phyloP scores from a whole-genome alignment of 2,329 filamentous ascomycete species.

The Monosporascus sp. region DNA sequence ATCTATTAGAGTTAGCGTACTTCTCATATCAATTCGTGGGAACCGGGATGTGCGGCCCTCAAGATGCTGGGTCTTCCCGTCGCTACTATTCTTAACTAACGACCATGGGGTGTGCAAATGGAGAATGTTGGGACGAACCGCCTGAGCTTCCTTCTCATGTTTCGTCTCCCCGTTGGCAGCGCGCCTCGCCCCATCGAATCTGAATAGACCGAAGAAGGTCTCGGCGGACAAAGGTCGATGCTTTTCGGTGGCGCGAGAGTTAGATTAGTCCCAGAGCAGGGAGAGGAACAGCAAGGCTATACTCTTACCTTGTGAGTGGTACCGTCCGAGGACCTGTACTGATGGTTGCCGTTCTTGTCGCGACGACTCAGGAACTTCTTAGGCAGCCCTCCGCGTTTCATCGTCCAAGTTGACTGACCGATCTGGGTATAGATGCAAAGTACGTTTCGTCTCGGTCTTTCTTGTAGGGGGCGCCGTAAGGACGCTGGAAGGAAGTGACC shows the following conservation, averaged over 20 bases:
- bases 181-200: slow-evolving; percentile 53
- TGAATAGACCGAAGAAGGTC: slow-evolving; percentile 60
- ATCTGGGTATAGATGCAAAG: too few relatives aligned
- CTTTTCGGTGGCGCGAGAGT: slow-evolving; percentile 25
- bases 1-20: slow-evolving; percentile 21
- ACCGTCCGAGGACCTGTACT: slow-evolving; percentile 52
- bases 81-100: too few relatives aligned
- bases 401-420: slow-evolving; percentile 25
- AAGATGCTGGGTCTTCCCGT: too few relatives aligned
- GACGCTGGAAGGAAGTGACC: background rate
- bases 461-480: too few relatives aligned
- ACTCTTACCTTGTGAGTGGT: slow-evolving; percentile 43
- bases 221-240: slow-evolving; percentile 51
- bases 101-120: background rate
- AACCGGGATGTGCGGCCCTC: background rate
- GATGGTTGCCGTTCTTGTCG: slow-evolving; percentile 57
- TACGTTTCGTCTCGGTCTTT: too few relatives aligned
- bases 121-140: slow-evolving; percentile 25
- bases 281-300: slow-evolving; percentile 4
- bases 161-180: slow-evolving; percentile 42
- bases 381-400: slow-evolving; percentile 46
- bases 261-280: slow-evolving; percentile 4
- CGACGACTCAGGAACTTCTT: slow-evolving; percentile 67
- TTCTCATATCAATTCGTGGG: slow-evolving; percentile 1
- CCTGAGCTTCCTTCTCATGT: slow-evolving; percentile 40